Evolutionary conservation across 2,329 filamentous ascomycete species (phyloP), one percentile per base, ranked within the genome.

Genomic region (Neodidymelliopsis sp.): DNA sequence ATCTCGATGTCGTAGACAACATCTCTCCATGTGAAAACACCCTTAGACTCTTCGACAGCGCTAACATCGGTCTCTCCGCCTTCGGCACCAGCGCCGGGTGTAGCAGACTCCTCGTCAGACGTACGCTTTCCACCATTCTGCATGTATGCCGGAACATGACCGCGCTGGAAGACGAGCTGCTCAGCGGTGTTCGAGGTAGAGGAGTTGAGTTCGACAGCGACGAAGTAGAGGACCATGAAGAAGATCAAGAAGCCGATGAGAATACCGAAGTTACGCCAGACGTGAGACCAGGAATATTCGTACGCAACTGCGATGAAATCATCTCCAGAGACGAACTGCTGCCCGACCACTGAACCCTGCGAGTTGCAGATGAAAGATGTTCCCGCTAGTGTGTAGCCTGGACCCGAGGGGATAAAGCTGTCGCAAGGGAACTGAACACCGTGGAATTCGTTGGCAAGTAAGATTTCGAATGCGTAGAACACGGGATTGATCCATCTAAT

Each of bases 381-480:
- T 56, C 64, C 56, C 40, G 47, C 33, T 1, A 51, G 56, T 10
- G 57, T 45, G 19, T 68, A 60, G 41, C 75, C 75, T 6, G 66
- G 47, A 33, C 75, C 75, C 13, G 60, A 39, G 1, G 76, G 75
- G 12, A 77, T 61, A 45, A 75, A 67, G 2, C 57, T 29, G 4
- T 72, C 69, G 55, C 76, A 73, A 3, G 65, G 49, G 16, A 66
- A 71, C 13, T 65, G 29, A 13, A 65, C 65, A 8, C 67, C 67
- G 28, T 72, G 5, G 56, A 72, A 69, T 70, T 96, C 91, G 70
- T 95, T 95, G 49, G 89, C 83, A 75, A 92, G 84, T 12, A 95
- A 77, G 0, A 84, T 80, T 69, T 95, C 90, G 65, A 94, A 96
- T 0, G 84, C 84, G 60, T 94, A 95, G 3, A 84, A 85, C 2